Base-by-base conservation (phyloP, 2,329 filamentous ascomycete genomes). In the Cercospora sp. region DNA sequence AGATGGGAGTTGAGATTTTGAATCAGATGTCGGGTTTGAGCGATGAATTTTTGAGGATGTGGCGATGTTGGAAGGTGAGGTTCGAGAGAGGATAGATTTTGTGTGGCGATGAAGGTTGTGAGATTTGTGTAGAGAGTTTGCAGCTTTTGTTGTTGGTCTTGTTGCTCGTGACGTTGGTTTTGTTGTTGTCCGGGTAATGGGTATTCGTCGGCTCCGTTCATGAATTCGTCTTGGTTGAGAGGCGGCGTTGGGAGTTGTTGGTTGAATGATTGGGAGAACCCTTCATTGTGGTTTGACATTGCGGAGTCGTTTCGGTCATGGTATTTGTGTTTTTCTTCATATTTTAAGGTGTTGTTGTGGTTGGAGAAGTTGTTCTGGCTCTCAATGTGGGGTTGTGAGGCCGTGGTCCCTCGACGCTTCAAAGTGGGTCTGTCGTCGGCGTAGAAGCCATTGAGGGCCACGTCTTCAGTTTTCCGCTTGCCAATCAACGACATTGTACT, bases 391-490 rank as follows among this genome's bases (percentile, higher is more conserved):
- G 55, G n/a, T 57, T 53, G 45, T 20, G 61, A 42, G 6, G 48
- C 48, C 18, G 61, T 40, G 9, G 61, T 64, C 2, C 48, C 61
- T 58, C 61, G 61, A 36, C 61, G 61, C 61, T 64, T 64, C 12
- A 64, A 53, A 9, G 48, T 64, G 48, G 48, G 48, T 36, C 61
- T 51, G 48, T 64, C 61, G 48, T 64, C n/a, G 45, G 9, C 28
- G 31, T 64, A 36, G 61, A 64, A 53, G 48, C 48, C 61, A 42
- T 64, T 57, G 61, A 28, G 30, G 31, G 18, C n/a, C 33, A 40
- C 31, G 33, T 64, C 61, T 51, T 57, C 51, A n/a, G 61, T 48
- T 58, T 64, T 64, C n/a, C 61, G 51, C 30, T 64, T 64, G 10
- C 48, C 51, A 36, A 26, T 58, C 9, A 33, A 31, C 18, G 61